These are phyloP conservation scores for Termitomyces titanicus DNA, from an alignment of 768 basidiomycete species.

Conservation along the genomic window DNA sequence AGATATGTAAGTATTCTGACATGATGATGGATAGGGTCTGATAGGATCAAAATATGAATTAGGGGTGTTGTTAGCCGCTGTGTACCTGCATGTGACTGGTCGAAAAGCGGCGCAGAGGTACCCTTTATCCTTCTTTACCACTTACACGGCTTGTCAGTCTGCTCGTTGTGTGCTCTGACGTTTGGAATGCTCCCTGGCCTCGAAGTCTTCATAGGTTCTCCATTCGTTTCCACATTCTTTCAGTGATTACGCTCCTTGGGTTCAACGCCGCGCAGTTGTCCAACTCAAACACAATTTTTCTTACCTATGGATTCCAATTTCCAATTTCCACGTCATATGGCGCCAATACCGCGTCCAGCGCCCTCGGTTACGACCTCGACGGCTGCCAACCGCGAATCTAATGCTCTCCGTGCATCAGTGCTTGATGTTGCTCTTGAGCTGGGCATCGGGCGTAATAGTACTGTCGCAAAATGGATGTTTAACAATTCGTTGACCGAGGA, in stretches of 20 bases:
- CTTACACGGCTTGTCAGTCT: conserved; percentile 3
- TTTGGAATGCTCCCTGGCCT: not conserved
- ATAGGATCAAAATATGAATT: not conserved
- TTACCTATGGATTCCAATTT: conserved; percentile 30
- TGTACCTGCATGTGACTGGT: conserved; percentile 6
- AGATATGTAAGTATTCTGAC: not conserved
- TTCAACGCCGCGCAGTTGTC: conserved; percentile 11
- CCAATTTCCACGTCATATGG: conserved; percentile 25
- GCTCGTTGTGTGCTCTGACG: not conserved
- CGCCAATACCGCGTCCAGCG: conserved; percentile 20
- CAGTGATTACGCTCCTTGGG: not conserved
- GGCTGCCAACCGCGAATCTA: conserved; percentile 44
- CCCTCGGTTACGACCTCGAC: conserved; percentile 12
- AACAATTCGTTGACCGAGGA: conserved; percentile 56
- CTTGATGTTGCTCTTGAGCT: conserved; percentile 70
- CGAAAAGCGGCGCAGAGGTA: not conserved
- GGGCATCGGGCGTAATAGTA: conserved; percentile 54
- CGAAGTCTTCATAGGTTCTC: not conserved
- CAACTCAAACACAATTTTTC: conserved; percentile 1
- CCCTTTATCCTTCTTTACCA: not conserved
- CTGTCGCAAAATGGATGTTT: conserved; percentile 72
- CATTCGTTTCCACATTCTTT: conserved; percentile 6
- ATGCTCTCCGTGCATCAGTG: conserved; percentile 65
- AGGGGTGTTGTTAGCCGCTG: not conserved
- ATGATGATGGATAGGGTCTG: not conserved